Conservation (phyloP, 306 rosid species). For the Ziziphus jujuba region DNA sequence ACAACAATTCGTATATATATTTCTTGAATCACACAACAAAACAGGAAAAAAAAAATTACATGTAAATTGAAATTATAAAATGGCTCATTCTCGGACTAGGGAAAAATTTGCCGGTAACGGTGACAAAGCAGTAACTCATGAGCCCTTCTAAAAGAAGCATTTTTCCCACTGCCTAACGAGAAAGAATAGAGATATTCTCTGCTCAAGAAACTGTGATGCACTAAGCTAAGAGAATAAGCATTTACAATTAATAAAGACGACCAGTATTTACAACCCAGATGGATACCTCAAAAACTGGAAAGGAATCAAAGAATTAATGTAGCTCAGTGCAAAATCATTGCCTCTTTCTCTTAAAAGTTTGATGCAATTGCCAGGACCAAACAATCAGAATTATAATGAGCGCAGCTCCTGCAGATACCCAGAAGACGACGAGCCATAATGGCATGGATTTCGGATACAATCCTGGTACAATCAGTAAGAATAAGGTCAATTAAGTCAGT, state of each 20-base stretch:
- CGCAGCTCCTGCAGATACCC: conserved; percentile 58
- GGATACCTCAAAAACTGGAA: conserved; percentile 42
- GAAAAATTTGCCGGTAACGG: conserved; percentile 25
- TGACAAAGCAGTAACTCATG: conserved; percentile 35
- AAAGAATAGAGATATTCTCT: conserved; percentile 34
- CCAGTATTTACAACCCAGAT: conserved; percentile 66
- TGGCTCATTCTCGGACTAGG: conserved; percentile 30
- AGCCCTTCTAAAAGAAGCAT: conserved; percentile 38
- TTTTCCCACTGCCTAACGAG: conserved; percentile 34
- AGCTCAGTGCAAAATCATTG: conserved; percentile 35
- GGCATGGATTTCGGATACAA: conserved; percentile 93
- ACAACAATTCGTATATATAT: no score
- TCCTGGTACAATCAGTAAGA: conserved; percentile 41
- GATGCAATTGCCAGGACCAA: conserved; percentile 88
- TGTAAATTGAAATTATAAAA: conserved; percentile 8
- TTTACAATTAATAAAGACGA: conserved; percentile 58
- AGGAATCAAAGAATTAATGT: conserved; percentile 70
- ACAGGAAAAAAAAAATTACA: not conserved
- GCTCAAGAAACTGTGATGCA: conserved; percentile 52
- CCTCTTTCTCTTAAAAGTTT: conserved; percentile 66
- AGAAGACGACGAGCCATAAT: conserved; percentile 68
- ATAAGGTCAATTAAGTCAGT: not conserved
- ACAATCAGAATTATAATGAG: conserved; percentile 51
- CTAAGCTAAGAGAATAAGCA: conserved; percentile 58
- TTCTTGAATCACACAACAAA: no score